phyloP scores from a whole-genome alignment of 2,329 filamentous ascomycete genomes.

The Fusarium sp. region DNA sequence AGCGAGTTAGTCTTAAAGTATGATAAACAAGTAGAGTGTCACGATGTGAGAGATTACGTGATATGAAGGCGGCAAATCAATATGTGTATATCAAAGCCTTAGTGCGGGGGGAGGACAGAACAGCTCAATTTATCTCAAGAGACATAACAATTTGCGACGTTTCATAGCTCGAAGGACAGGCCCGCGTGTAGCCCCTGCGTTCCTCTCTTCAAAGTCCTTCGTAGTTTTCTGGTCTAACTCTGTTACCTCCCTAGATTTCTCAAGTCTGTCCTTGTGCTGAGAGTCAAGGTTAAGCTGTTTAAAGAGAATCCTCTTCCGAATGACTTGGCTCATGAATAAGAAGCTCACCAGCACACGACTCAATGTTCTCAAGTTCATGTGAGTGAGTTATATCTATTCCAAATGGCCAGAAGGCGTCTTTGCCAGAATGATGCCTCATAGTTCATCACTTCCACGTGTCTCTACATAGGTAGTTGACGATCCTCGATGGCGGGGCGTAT shows the following conservation, averaged over 20 bases:
- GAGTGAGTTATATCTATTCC: no score
- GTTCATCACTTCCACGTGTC: no score
- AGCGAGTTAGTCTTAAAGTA: rapidly evolving
- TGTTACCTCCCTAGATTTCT: background rate
- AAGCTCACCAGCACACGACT: background rate
- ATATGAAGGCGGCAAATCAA: background rate
- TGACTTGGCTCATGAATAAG: rapidly evolving
- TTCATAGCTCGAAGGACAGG: background rate
- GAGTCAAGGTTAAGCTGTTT: background rate
- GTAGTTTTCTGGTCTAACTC: no score
- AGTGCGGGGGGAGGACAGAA: rapidly evolving
- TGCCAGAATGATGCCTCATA: no score
- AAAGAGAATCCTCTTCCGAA: background rate
- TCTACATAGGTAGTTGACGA: no score
- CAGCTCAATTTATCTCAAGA: rapidly evolving
- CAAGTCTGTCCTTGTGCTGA: no score
- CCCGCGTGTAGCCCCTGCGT: rapidly evolving
- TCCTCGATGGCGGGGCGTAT: rapidly evolving
- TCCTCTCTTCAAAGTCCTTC: background rate
- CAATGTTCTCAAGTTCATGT: no score
- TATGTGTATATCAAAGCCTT: background rate
- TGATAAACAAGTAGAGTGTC: rapidly evolving
- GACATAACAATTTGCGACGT: background rate
- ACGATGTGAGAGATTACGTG: no score
- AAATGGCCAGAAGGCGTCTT: rapidly evolving